phyloP scores from a whole-genome alignment of 495 filamentous ascomycete genomes.

The Hyaloscypha finlandica region DNA sequence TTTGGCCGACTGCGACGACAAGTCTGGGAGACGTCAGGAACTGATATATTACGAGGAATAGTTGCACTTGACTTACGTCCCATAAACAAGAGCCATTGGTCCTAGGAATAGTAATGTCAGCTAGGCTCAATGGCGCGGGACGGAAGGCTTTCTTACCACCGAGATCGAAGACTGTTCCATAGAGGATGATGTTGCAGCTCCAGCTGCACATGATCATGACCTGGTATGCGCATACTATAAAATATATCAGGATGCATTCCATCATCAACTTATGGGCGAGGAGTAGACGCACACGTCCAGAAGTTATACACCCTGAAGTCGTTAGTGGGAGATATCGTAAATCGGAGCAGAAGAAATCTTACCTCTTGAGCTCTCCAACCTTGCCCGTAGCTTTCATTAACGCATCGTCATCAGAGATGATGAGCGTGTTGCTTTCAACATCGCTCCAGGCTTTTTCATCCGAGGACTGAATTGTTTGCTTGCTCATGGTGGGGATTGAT shows the following conservation, averaged over 20 bases:
- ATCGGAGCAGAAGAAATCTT: neutral
- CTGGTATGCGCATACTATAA: neutral
- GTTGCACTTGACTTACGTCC: too few species aligned
- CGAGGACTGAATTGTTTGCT: conserved; percentile 1
- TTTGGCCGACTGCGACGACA: too few species aligned
- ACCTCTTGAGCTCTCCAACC: neutral
- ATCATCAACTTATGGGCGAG: neutral
- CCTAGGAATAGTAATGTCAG: too few species aligned
- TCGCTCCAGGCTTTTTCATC: neutral
- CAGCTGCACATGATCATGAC: neutral
- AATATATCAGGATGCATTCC: neutral
- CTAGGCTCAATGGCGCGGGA: too few species aligned
- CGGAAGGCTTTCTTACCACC: too few species aligned
- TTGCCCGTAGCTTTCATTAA: neutral
- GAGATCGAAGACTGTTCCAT: too few species aligned
- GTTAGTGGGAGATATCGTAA: neutral
- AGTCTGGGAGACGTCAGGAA: too few species aligned
- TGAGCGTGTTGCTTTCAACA: neutral
- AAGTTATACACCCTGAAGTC: neutral
- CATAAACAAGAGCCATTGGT: too few species aligned
- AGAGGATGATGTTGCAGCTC: neutral
- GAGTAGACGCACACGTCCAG: neutral
- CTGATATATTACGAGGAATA: too few species aligned
- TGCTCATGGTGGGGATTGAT: neutral
- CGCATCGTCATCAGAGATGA: conserved; percentile 3